A percentile compares a stretch with the other conserved stretches of the same genome.
phyloP scores from a whole-genome alignment of 1,284 basidiomycete species.

The Sphaerobolus stellatus region DNA sequence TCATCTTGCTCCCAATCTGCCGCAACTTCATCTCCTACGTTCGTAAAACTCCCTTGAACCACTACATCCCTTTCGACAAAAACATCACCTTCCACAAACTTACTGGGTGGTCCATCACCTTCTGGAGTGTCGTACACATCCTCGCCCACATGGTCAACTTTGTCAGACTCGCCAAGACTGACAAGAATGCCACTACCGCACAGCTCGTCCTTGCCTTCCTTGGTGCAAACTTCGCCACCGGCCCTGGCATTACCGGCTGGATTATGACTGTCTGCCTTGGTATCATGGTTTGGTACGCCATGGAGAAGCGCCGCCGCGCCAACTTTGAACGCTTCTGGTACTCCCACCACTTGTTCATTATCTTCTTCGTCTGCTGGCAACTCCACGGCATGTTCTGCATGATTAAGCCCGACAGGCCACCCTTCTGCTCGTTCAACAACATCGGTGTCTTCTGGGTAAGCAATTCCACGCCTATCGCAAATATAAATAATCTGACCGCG shows the following conservation, averaged over 20 bases:
- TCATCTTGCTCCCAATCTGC: slow-evolving; percentile 90
- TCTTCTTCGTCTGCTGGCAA: slow-evolving; percentile 91
- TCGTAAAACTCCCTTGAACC: slow-evolving; percentile 77
- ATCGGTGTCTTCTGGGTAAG: slow-evolving; percentile 91
- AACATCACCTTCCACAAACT: slow-evolving; percentile 87
- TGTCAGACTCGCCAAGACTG: slow-evolving; percentile 59
- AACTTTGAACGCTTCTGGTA: slow-evolving; percentile 90
- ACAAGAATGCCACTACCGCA: slow-evolving; percentile 50
- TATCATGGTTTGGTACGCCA: slow-evolving; percentile 79
- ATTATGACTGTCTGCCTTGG: slow-evolving; percentile 75
- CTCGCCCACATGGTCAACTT: slow-evolving; percentile 82
- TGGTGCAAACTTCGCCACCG: slow-evolving; percentile 75
- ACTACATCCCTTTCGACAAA: slow-evolving; percentile 87
- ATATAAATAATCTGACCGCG: background rate
- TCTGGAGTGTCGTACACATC: slow-evolving; percentile 71
- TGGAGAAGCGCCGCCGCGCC: slow-evolving; percentile 71
- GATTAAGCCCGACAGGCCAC: slow-evolving; percentile 85
- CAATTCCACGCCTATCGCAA: slow-evolving; percentile 12
- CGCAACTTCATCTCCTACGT: slow-evolving; percentile 86
- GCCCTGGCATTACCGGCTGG: slow-evolving; percentile 91
- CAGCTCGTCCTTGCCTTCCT: slow-evolving; percentile 68
- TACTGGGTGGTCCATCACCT: slow-evolving; percentile 82
- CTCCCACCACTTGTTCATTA: slow-evolving; percentile 82
- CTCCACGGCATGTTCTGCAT: slow-evolving; percentile 94
- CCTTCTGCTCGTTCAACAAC: slow-evolving; percentile 79